Base-by-base conservation (phyloP, 2,329 filamentous ascomycete genomes). In the Furcasterigmium sp. region DNA sequence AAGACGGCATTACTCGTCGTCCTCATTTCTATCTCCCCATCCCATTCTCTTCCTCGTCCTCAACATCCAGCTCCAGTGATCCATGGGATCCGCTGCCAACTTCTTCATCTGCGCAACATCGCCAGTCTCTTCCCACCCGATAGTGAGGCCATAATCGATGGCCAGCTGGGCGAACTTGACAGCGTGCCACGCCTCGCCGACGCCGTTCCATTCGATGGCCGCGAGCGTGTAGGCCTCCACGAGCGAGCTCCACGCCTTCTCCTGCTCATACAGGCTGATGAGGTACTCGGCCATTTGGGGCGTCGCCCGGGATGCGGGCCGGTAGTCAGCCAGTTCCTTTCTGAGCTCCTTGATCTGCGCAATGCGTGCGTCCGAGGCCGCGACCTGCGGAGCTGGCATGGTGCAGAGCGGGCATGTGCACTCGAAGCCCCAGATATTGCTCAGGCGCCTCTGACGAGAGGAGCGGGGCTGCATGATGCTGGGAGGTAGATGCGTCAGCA, bases 61-160 rank as follows among this genome's bases (percentile, higher is more conserved):
- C 46, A 58, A 42, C 60, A 60, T 59, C 65, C 64, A 68, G 48
- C 58, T 66, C 64, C 64, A 67, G 53, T 68, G 65, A 10, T 36
- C 45, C 61, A 58, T 61, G 6, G 64, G 63, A 43, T 68, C 57
- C 14, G 49, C 48, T 1, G 53, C 60, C 35, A 68, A 49, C 47
- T 43, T 49, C 44, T 39, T 41, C 64, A 68, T 64, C 47, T 64
- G 62, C 19, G 44, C 6, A 18, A 67, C 56, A 44, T 65, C 63
- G 20, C 39, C 50, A 38, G 63, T 41, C 18, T 43, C 46, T 23
- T 44, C 43, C 28, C 48, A 48, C 8, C 41, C 38, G 10, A 41
- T 46, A 15, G 46, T 41, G 7, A 67, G 47, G 13, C 62, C 62
- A 30, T 51, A 45, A 45, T 70, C 66, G 37, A 69, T 44, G 8